Evolutionary conservation across 1,284 basidiomycete species (phyloP).

Genomic region (Cutaneotrichosporon sp.): DNA sequence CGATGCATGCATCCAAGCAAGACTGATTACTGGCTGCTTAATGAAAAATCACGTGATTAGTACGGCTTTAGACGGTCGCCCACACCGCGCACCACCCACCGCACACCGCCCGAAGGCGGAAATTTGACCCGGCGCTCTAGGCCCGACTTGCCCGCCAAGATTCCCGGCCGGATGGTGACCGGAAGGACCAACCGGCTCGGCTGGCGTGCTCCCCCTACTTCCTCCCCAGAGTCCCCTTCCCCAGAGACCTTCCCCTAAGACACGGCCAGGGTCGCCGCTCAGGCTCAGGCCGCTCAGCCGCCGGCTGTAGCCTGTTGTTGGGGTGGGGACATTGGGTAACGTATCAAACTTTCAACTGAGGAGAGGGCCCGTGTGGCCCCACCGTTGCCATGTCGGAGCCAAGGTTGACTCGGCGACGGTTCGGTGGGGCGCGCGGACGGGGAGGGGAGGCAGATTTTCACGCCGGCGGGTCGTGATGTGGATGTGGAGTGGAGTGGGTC

Average conservation of each 20-base stretch:
- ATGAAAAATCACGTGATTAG: not conserved
- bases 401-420: not conserved
- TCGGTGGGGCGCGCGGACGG: no score
- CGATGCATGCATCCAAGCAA: not conserved
- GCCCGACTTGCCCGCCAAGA: not conserved
- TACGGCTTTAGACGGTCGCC: not conserved
- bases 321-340: not conserved
- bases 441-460: not conserved
- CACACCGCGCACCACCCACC: no score
- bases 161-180: no score
- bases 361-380: conserved; percentile 2
- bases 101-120: not conserved
- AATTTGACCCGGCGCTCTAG: conserved; percentile 3
- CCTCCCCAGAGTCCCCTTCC: no score
- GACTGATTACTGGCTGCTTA: not conserved
- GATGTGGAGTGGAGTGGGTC: no score
- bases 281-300: not conserved
- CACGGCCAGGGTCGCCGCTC: no score
- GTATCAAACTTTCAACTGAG: not conserved
- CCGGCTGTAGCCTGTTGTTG: not conserved
- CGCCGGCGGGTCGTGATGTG: not conserved
- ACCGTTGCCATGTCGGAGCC: not conserved
- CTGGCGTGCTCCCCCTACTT: no score
- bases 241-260: no score
- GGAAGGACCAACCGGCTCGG: no score